Percentiles rank a stretch among this genome's conserved stretches.
These are phyloP conservation scores for Luzula sylvatica DNA, from an alignment of 176 grass and related monocot species.

Conservation along the genomic window DNA sequence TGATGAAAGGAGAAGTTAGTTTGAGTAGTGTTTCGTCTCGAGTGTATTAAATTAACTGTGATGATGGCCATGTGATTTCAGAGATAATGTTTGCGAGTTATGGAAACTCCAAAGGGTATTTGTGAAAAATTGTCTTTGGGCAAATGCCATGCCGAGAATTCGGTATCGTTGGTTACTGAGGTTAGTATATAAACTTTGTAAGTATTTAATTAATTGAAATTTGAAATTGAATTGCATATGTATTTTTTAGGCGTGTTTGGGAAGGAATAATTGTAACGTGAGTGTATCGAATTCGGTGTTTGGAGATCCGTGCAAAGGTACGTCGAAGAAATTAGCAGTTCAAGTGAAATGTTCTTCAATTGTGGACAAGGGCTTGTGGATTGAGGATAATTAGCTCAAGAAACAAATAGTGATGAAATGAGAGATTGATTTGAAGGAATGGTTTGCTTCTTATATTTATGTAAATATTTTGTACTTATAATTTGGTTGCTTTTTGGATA, in stretches of 20 bases:
- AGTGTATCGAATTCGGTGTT: conserved; percentile 63
- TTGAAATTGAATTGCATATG: conserved; percentile 8
- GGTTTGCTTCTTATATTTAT: too few species aligned
- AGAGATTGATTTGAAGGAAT: too few species aligned
- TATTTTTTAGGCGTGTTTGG: conserved; percentile 53
- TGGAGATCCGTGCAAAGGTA: conserved; percentile 67
- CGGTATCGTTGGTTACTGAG: conserved; percentile 48
- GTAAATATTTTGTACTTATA: too few species aligned
- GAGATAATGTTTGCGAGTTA: conserved; percentile 80
- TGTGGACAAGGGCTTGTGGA: neutral
- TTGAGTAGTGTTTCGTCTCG: conserved; percentile 41
- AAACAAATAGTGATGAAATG: too few species aligned
- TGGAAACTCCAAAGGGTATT: conserved; percentile 51
- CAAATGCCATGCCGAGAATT: conserved; percentile 67
- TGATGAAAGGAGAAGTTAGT: conserved; percentile 12
- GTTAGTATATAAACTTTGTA: conserved; percentile 24
- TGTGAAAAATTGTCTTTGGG: conserved; percentile 55
- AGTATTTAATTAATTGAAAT: too few species aligned
- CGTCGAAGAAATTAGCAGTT: conserved; percentile 57
- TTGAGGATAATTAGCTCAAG: too few species aligned
- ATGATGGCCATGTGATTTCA: conserved; percentile 55
- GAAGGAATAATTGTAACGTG: conserved; percentile 43
- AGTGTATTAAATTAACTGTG: conserved; percentile 51
- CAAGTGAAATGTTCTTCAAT: conserved; percentile 42
- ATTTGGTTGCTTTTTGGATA: too few species aligned